Evolutionary conservation across 805 yeast species (phyloP).

Genomic region (Candida alai): DNA sequence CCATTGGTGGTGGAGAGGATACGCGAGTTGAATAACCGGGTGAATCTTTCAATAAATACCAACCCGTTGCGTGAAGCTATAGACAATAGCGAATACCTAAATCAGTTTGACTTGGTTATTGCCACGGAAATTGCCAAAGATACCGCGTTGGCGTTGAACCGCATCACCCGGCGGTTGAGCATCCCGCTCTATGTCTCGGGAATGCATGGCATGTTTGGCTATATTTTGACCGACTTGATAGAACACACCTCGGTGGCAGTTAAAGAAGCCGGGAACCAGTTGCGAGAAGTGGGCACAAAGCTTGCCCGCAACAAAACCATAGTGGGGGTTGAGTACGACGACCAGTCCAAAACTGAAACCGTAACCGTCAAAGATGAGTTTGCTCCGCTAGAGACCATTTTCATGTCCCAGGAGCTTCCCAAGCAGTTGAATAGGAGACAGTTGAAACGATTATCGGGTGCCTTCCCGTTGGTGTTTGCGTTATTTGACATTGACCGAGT

Average conservation of each 20-base stretch:
- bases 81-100: constrained; percentile 35
- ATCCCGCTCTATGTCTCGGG: constrained; percentile 69
- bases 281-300: constrained; percentile 41
- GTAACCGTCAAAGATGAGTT: constrained; percentile 37
- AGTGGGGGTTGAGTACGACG: constrained; percentile 24
- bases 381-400: constrained; percentile 31
- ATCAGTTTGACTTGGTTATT: constrained; percentile 64
- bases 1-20: constrained; percentile 54
- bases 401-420: constrained; percentile 33
- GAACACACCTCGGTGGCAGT: constrained; percentile 54
- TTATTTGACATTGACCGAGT: constrained; percentile 42
- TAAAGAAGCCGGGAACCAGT: constrained; percentile 44
- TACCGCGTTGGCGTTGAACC: constrained; percentile 48
- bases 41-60: constrained; percentile 47
- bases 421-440: constrained; percentile 42
- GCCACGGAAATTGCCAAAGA: constrained; percentile 58
- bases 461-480: constrained; percentile 58
- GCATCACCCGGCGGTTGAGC: constrained; percentile 48
- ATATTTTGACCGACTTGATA: constrained; percentile 74
- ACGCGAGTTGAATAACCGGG: constrained; percentile 77
- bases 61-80: constrained; percentile 16
- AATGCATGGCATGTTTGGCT: constrained; percentile 79
- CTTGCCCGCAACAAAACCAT: constrained; percentile 45
- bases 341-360: constrained; percentile 40
- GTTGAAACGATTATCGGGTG: constrained; percentile 49